phyloP scores from a whole-genome alignment of 768 basidiomycete species.

The Mrakia frigida region DNA sequence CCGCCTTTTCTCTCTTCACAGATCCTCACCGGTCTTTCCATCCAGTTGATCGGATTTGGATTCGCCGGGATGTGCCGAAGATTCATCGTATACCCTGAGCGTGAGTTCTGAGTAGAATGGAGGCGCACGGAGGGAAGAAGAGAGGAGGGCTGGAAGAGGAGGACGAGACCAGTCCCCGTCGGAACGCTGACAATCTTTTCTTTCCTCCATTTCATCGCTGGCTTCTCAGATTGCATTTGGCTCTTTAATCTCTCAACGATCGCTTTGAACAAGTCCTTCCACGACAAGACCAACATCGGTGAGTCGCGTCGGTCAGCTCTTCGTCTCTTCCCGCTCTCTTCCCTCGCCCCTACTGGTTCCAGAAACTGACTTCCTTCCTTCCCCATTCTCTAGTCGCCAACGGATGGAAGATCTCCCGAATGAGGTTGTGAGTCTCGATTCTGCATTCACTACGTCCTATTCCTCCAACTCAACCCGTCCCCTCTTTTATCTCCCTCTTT shows the following conservation, averaged over 20 bases:
- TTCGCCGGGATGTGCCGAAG: constrained; percentile 36
- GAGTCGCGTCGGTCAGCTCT: too few species aligned
- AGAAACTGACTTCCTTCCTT: too few species aligned
- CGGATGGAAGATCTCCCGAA: constrained; percentile 37
- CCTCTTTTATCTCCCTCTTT: too few species aligned
- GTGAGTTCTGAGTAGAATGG: neutral
- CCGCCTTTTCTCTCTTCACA: too few species aligned
- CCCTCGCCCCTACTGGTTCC: too few species aligned
- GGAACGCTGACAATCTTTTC: neutral
- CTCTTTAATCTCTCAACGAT: constrained; percentile 39
- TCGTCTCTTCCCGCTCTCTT: too few species aligned
- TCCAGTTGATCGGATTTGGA: constrained; percentile 36
- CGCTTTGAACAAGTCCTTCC: constrained; percentile 41
- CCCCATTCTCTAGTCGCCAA: constrained; percentile 27
- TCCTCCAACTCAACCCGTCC: too few species aligned
- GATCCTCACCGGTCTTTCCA: constrained; percentile 30
- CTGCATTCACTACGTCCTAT: too few species aligned
- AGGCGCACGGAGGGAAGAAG: too few species aligned
- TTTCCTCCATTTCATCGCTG: neutral
- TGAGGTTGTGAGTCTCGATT: constrained; percentile 7
- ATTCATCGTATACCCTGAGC: constrained; percentile 36
- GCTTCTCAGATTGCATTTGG: constrained; percentile 38
- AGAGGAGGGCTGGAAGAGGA: too few species aligned
- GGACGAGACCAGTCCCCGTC: neutral
- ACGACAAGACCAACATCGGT: constrained; percentile 32